phyloP scores from a whole-genome alignment of 176 grass and related monocot species.

The Ananas comosus region DNA sequence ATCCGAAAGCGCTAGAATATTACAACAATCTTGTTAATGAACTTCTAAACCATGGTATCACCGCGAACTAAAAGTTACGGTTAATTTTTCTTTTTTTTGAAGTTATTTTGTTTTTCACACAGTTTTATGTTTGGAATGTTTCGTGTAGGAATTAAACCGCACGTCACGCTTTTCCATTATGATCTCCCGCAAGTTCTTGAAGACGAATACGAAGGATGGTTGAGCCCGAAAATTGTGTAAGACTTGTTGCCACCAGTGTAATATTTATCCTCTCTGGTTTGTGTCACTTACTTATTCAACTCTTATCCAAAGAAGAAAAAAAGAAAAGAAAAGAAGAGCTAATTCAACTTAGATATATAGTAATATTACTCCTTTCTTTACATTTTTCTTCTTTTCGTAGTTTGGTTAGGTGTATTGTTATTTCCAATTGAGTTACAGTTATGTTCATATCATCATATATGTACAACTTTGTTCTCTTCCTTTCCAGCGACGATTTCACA shows the following conservation, averaged over 20 bases:
- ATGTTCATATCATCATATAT: neutral
- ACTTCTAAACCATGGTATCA: slow-evolving; percentile 29
- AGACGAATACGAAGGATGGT: slow-evolving; percentile 64
- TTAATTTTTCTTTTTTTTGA: neutral
- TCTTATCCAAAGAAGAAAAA: neutral
- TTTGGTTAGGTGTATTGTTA: too few species aligned
- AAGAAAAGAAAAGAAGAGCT: too few species aligned
- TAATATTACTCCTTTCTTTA: too few species aligned
- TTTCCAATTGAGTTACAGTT: neutral
- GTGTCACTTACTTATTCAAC: neutral
- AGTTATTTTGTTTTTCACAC: neutral
- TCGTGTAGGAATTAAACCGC: slow-evolving; percentile 39
- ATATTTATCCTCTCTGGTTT: neutral
- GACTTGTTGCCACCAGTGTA: neutral
- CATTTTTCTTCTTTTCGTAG: too few species aligned
- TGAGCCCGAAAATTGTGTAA: slow-evolving; percentile 47
- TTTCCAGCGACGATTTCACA: slow-evolving; percentile 50
- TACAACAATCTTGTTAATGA: slow-evolving; percentile 57
- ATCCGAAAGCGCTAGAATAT: slow-evolving; percentile 49
- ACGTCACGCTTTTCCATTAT: slow-evolving; percentile 33
- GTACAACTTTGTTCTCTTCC: neutral
- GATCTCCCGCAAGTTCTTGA: slow-evolving; percentile 52
- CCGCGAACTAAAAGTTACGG: neutral
- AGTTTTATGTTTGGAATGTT: slow-evolving; percentile 1
- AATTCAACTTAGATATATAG: too few species aligned